Conservation (phyloP, 176 grass and related monocot species). For the Cenchrus fungigraminus region DNA sequence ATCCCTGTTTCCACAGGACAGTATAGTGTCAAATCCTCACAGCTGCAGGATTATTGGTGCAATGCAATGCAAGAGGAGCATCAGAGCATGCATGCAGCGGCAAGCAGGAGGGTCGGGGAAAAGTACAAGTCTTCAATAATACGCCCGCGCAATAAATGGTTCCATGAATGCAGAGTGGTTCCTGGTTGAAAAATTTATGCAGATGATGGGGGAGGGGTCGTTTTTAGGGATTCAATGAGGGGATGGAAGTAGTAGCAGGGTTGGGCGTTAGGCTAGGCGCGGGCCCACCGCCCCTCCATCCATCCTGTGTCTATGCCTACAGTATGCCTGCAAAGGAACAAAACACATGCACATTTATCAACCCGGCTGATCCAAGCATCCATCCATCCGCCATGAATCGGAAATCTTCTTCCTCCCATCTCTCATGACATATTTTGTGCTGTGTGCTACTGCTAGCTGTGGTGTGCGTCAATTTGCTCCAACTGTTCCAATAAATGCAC, state of each 20-base stretch:
- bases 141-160: slow-evolving; percentile 54
- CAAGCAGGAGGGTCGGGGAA: slow-evolving; percentile 3
- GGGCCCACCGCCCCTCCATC: background rate
- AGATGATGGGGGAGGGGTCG: slow-evolving; percentile 4
- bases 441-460: background rate
- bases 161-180: slow-evolving; percentile 46
- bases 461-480: slow-evolving; percentile 27
- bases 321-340: slow-evolving; percentile 32
- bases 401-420: background rate
- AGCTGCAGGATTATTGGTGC: background rate
- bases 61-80: background rate
- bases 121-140: slow-evolving; percentile 43
- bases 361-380: background rate
- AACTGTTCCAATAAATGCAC: slow-evolving; percentile 48
- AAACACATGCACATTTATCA: slow-evolving; percentile 45
- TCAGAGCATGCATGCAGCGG: background rate
- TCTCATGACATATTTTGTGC: too few species aligned
- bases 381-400: background rate
- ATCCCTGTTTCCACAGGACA: background rate
- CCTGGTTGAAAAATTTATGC: slow-evolving; percentile 46
- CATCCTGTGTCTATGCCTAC: background rate
- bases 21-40: background rate
- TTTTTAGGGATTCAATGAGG: slow-evolving; percentile 12
- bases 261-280: background rate
- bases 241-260: too few species aligned